Evolutionary conservation across 2,329 filamentous ascomycete genomes (phyloP).

Genomic region (Biscogniauxia marginata): DNA sequence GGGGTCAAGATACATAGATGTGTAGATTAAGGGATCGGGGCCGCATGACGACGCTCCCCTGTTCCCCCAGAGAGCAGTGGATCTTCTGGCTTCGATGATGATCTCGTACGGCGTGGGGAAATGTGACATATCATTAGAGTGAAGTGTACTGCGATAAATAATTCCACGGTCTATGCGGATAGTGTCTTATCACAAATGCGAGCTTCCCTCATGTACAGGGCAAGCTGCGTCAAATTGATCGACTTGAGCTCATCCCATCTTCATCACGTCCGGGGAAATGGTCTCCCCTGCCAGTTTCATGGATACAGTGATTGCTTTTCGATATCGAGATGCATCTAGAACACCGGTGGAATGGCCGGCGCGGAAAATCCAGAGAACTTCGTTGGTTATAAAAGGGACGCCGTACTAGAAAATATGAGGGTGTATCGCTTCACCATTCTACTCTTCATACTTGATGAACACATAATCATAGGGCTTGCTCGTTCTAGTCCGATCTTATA

Average conservation of each 20-base stretch:
- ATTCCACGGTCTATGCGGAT: conserved; percentile 18
- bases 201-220: conserved; percentile 20
- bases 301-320: background rate
- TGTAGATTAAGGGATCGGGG: background rate
- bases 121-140: conserved; percentile 28
- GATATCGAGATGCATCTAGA: background rate
- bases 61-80: conserved; percentile 7
- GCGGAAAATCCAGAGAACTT: background rate
- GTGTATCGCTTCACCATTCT: background rate
- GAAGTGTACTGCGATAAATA: conserved; percentile 6
- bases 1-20: background rate
- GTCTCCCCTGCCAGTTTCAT: background rate
- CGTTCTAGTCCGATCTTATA: background rate
- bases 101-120: conserved; percentile 10
- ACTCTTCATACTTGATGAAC: background rate
- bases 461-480: background rate
- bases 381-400: background rate
- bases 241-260: background rate
- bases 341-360: background rate
- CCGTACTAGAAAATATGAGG: background rate
- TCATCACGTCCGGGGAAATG: background rate
- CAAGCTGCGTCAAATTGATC: conserved; percentile 27
- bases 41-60: background rate
- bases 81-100: conserved; percentile 6
- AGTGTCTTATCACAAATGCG: conserved; percentile 22